Evolutionary conservation across 2,329 filamentous ascomycete species (phyloP).

Genomic region (Parastagonospora nodorum): DNA sequence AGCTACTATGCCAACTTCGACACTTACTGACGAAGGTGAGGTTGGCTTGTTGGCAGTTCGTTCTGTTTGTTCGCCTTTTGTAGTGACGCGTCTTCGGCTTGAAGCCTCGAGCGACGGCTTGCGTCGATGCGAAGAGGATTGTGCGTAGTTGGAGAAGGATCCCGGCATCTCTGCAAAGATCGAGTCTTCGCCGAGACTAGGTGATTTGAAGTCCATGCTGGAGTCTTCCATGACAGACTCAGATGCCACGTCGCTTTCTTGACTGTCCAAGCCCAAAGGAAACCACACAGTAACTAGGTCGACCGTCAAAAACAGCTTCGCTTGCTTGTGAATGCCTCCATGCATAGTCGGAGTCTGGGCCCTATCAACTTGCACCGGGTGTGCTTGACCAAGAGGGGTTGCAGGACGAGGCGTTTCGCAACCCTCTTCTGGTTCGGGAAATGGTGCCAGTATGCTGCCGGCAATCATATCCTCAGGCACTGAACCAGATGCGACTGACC

Average conservation of each 20-base stretch:
- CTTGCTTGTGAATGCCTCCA: conserved; percentile 18
- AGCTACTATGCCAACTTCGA: conserved; percentile 42
- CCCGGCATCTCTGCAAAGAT: conserved; percentile 52
- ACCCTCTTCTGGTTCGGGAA: conserved; percentile 41
- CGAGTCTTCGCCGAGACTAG: conserved; percentile 42
- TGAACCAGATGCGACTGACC: conserved; percentile 31
- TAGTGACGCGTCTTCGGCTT: conserved; percentile 18
- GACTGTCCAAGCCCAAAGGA: conserved; percentile 35
- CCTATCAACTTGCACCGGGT: conserved; percentile 13
- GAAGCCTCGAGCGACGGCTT: conserved; percentile 30
- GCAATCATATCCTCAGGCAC: conserved; percentile 38
- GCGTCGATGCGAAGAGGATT: conserved; percentile 43
- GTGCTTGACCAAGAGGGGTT: conserved; percentile 33
- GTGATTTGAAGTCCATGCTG: conserved; percentile 28
- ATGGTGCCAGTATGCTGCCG: conserved; percentile 36
- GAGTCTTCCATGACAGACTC: conserved; percentile 18
- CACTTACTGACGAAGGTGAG: conserved; percentile 22
- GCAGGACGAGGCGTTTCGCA: conserved; percentile 47
- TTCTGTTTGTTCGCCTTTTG: conserved; percentile 8
- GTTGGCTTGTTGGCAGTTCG: conserved; percentile 10
- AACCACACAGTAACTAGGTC: conserved; percentile 48
- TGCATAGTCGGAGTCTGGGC: conserved; percentile 3
- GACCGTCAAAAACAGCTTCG: conserved; percentile 42
- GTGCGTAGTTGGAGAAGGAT: conserved; percentile 55
- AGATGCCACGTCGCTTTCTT: conserved; percentile 2